Conservation (phyloP, 2,329 filamentous ascomycete genomes). For the Colletotrichum theobromicola region DNA sequence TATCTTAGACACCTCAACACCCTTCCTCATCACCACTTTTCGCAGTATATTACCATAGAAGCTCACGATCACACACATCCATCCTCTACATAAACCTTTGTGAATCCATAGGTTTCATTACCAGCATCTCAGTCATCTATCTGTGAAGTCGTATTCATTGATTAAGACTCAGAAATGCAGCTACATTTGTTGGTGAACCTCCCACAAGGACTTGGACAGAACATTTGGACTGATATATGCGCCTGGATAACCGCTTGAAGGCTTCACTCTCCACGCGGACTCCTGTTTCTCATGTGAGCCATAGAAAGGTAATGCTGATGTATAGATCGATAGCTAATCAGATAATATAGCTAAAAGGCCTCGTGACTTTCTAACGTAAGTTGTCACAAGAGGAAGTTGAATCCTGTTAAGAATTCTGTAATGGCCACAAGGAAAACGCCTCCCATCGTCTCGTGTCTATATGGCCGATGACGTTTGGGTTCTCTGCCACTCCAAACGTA, state of each 20-base stretch:
- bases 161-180: no score
- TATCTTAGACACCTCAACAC: background rate
- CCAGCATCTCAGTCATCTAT: background rate
- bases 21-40: background rate
- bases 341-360: no score
- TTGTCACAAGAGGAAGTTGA: no score
- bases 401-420: no score
- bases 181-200: no score
- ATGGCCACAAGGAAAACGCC: fast-evolving
- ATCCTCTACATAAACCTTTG: no score
- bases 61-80: no score
- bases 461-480: background rate
- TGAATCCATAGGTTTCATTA: no score
- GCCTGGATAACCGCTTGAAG: background rate
- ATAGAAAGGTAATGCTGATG: background rate
- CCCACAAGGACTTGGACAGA: background rate
- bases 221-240: fast-evolving
- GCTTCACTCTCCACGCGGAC: fast-evolving
- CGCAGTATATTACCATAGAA: fast-evolving
- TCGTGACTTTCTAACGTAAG: no score
- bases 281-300: fast-evolving
- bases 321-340: fast-evolving
- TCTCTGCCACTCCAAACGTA: background rate
- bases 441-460: fast-evolving
- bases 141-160: no score